These are phyloP conservation scores for Chlamydomonas reinhardtii DNA, from an alignment of 163 green algal genomes.

Conservation along the genomic window DNA sequence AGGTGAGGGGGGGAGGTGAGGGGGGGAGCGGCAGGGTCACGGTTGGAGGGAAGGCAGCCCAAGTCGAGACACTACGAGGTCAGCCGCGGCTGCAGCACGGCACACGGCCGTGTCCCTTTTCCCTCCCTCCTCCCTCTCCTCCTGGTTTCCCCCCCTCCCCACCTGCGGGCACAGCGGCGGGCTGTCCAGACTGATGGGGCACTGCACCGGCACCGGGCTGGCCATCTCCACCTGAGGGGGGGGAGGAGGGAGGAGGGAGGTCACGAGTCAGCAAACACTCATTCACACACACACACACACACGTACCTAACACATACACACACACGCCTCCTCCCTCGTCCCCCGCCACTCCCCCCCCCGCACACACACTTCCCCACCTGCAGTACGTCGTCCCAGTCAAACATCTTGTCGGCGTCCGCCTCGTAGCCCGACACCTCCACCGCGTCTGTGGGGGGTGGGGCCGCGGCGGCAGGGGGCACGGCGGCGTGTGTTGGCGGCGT, in stretches of 20 bases:
- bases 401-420: slow-evolving; percentile 67
- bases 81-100: too few species aligned
- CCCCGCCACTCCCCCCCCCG: too few species aligned
- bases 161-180: slow-evolving; percentile 73
- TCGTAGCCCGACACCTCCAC: slow-evolving; percentile 51
- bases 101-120: too few species aligned
- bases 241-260: too few species aligned
- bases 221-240: slow-evolving; percentile 78
- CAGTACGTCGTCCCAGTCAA: slow-evolving; percentile 81
- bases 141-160: not conserved
- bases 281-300: not conserved
- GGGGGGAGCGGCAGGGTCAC: not conserved
- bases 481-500: too few species aligned
- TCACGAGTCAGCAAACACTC: too few species aligned
- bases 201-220: slow-evolving; percentile 66
- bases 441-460: slow-evolving; percentile 62
- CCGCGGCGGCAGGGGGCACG: too few species aligned
- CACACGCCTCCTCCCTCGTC: too few species aligned
- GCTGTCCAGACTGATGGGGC: slow-evolving; percentile 92
- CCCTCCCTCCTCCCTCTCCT: too few species aligned
- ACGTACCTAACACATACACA: not conserved
- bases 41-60: too few species aligned
- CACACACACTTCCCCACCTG: slow-evolving; percentile 47
- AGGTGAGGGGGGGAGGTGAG: not conserved
- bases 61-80: too few species aligned